phyloP scores from a whole-genome alignment of 495 filamentous ascomycete genomes.

The Penicillium taxi region DNA sequence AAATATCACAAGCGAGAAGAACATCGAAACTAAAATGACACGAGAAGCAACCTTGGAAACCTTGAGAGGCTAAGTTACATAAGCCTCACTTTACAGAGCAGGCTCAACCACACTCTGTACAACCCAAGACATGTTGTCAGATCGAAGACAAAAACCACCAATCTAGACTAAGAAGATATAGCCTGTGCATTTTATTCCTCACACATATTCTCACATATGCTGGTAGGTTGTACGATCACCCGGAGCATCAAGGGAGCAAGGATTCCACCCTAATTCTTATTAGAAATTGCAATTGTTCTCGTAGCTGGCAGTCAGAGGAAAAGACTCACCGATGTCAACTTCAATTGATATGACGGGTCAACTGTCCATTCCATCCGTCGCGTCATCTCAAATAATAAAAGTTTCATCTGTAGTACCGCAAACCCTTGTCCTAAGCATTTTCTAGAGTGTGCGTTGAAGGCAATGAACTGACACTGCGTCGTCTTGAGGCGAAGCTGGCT shows the following conservation, averaged over 20 bases:
- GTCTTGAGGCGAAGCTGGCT: conserved; percentile 18
- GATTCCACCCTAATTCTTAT: conserved; percentile 10
- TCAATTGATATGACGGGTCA: conserved; percentile 23
- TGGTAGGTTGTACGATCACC: conserved; percentile 2
- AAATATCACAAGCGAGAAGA: no score
- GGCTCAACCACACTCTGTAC: no score
- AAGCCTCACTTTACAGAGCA: no score
- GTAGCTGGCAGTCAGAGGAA: not conserved
- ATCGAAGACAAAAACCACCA: no score
- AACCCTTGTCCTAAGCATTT: conserved; percentile 33
- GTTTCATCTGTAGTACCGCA: conserved; percentile 27
- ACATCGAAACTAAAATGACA: no score
- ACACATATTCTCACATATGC: conserved; percentile 2
- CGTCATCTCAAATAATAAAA: conserved; percentile 26
- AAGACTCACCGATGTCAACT: conserved; percentile 33
- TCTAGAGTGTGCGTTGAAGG: conserved; percentile 28
- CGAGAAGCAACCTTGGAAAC: no score
- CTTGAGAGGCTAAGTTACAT: no score
- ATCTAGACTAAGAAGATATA: no score
- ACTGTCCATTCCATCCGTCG: conserved; percentile 20
- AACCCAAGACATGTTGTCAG: no score
- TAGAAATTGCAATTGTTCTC: not conserved
- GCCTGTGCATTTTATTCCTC: no score
- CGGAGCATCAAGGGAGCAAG: conserved; percentile 10
- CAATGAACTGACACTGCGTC: conserved; percentile 27